Conservation (phyloP, 2,329 filamentous ascomycete species). For the Pseudogymnoascus verrucosus region DNA sequence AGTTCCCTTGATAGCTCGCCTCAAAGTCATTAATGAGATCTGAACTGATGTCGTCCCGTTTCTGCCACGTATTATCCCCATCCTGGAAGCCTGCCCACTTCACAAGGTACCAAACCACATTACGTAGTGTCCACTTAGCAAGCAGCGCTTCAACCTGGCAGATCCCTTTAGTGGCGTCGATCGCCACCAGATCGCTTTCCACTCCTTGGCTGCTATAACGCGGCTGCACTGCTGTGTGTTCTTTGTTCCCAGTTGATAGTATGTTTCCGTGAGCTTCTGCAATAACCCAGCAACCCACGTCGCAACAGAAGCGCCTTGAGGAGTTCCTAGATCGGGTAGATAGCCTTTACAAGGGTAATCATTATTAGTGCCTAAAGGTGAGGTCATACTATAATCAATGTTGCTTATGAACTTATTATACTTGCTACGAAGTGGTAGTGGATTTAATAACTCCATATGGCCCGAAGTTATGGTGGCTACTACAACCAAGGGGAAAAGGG, state of each 20-base stretch:
- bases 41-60: too few species aligned
- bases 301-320: slow-evolving; percentile 38
- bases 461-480: background rate
- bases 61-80: too few species aligned
- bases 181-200: too few species aligned
- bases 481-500: background rate
- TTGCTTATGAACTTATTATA: slow-evolving; percentile 13
- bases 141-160: background rate
- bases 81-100: too few species aligned
- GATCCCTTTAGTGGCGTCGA: too few species aligned
- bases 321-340: slow-evolving; percentile 10
- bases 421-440: slow-evolving; percentile 15
- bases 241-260: too few species aligned
- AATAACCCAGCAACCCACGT: slow-evolving; percentile 42
- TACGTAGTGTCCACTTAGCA: too few species aligned
- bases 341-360: slow-evolving; percentile 21
- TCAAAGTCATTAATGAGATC: too few species aligned
- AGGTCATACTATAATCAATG: slow-evolving; percentile 15
- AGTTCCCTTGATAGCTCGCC: too few species aligned
- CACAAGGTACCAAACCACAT: too few species aligned
- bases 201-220: too few species aligned
- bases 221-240: too few species aligned
- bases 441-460: slow-evolving; percentile 19
- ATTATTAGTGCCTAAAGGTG: slow-evolving; percentile 10
- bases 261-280: slow-evolving; percentile 44